Conservation (phyloP, 2,329 filamentous ascomycete genomes). For the Fusarium buharicum region DNA sequence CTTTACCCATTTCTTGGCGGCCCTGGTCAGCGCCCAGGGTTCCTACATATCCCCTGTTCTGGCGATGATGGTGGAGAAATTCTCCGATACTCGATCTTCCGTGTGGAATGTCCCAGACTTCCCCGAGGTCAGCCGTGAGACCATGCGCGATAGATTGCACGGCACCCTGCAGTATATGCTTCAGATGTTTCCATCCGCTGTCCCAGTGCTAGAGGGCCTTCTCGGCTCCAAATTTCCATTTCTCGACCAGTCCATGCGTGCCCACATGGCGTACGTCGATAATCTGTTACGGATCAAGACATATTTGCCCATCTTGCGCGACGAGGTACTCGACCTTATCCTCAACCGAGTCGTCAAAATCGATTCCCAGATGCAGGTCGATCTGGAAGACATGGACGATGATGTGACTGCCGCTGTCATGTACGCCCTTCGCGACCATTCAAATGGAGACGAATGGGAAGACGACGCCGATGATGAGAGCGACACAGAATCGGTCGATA, state of each 20-base stretch:
- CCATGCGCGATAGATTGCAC: slow-evolving; percentile 80
- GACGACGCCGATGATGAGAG: slow-evolving; percentile 68
- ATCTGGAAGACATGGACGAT: slow-evolving; percentile 92
- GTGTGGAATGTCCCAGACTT: slow-evolving; percentile 63
- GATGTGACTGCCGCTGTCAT: slow-evolving; percentile 81
- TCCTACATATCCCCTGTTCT: slow-evolving; percentile 80
- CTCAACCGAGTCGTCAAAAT: slow-evolving; percentile 90
- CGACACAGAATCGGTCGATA: slow-evolving; percentile 76
- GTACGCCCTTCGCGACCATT: slow-evolving; percentile 55
- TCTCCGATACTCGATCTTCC: slow-evolving; percentile 65
- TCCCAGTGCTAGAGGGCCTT: slow-evolving; percentile 73
- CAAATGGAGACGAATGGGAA: slow-evolving; percentile 52
- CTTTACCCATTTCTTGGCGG: slow-evolving; percentile 74
- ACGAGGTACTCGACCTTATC: slow-evolving; percentile 84
- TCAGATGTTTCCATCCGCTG: slow-evolving; percentile 82
- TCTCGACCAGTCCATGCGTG: slow-evolving; percentile 77
- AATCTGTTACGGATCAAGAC: slow-evolving; percentile 82
- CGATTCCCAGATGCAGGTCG: slow-evolving; percentile 93
- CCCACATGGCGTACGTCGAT: slow-evolving; percentile 87
- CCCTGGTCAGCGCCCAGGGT: slow-evolving; percentile 83
- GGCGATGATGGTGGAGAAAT: slow-evolving; percentile 82
- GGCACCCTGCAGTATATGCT: slow-evolving; percentile 79
- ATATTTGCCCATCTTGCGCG: slow-evolving; percentile 81
- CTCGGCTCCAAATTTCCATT: slow-evolving; percentile 78
- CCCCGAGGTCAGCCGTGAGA: slow-evolving; percentile 68